Conservation (phyloP, 2,329 filamentous ascomycete species). For the Zymoseptoria crescenta region DNA sequence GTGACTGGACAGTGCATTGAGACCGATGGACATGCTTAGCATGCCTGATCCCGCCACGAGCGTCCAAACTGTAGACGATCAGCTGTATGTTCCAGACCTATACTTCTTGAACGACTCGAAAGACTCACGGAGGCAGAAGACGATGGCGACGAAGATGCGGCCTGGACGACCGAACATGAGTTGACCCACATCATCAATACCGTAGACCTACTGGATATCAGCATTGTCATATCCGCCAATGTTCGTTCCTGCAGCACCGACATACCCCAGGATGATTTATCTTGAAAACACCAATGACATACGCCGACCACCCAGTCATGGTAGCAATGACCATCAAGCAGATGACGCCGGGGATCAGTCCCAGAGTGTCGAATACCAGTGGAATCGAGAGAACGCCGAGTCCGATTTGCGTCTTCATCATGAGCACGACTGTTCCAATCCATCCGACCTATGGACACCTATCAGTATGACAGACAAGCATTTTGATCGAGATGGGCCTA, state of each 20-base stretch:
- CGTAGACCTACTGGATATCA: slow-evolving; percentile 36
- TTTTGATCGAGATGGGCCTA: slow-evolving; percentile 9
- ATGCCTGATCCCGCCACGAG: slow-evolving; percentile 30
- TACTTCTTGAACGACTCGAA: slow-evolving; percentile 3
- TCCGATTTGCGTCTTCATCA: slow-evolving; percentile 40
- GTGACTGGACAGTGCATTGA: slow-evolving; percentile 18
- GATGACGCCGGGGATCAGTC: slow-evolving; percentile 42
- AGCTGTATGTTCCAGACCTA: not conserved
- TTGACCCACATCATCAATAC: slow-evolving; percentile 48
- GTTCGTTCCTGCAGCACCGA: not conserved
- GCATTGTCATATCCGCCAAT: not conserved
- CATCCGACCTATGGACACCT: slow-evolving; percentile 31
- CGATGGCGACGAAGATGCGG: slow-evolving; percentile 40
- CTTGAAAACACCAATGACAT: slow-evolving; percentile 45
- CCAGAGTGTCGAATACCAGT: slow-evolving; percentile 36
- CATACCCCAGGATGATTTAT: slow-evolving; percentile 39
- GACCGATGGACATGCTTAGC: slow-evolving; percentile 14
- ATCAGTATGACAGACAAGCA: not conserved
- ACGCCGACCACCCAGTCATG: slow-evolving; percentile 43
- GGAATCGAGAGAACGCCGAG: slow-evolving; percentile 42
- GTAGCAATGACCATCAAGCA: slow-evolving; percentile 31
- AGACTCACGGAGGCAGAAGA: slow-evolving; percentile 31
- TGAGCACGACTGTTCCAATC: slow-evolving; percentile 35
- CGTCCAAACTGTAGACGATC: slow-evolving; percentile 7
- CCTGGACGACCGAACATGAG: slow-evolving; percentile 47